Evolutionary conservation across 2,329 filamentous ascomycete genomes (phyloP).

Genomic region (Monosporascus sp.): DNA sequence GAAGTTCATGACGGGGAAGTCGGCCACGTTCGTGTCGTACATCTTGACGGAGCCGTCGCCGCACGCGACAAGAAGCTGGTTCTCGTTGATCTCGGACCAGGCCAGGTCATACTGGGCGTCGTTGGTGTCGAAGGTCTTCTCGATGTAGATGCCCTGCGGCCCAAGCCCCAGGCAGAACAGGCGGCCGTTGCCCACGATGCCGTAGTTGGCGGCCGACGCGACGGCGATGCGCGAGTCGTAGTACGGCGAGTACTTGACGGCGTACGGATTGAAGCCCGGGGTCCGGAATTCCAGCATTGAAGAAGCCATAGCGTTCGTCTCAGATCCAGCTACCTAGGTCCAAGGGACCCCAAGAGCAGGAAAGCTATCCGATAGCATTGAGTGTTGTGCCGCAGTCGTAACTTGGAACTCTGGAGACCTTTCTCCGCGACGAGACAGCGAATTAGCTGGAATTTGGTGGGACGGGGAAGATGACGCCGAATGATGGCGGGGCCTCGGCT

Average conservation of each 20-base stretch:
- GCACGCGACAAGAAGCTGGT: conserved; percentile 81
- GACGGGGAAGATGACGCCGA: no score
- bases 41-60: conserved; percentile 94
- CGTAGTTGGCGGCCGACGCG: conserved; percentile 88
- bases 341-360: no score
- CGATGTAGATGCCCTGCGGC: conserved; percentile 72
- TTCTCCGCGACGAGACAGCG: no score
- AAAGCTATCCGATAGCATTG: no score
- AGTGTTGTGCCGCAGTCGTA: no score
- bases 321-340: no score
- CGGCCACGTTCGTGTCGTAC: conserved; percentile 72
- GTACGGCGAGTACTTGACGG: conserved; percentile 97
- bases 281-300: conserved; percentile 91
- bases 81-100: conserved; percentile 96
- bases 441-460: no score
- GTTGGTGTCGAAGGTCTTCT: conserved; percentile 93
- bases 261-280: conserved; percentile 90
- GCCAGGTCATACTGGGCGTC: conserved; percentile 92
- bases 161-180: conserved; percentile 81
- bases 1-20: conserved; percentile 88
- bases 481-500: no score
- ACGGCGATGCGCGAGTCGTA: conserved; percentile 93
- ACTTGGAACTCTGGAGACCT: no score
- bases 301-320: conserved; percentile 29
- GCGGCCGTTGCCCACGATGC: conserved; percentile 91